Conservation (phyloP, 176 grass and related monocot species). For the Zoysia pacifica region DNA sequence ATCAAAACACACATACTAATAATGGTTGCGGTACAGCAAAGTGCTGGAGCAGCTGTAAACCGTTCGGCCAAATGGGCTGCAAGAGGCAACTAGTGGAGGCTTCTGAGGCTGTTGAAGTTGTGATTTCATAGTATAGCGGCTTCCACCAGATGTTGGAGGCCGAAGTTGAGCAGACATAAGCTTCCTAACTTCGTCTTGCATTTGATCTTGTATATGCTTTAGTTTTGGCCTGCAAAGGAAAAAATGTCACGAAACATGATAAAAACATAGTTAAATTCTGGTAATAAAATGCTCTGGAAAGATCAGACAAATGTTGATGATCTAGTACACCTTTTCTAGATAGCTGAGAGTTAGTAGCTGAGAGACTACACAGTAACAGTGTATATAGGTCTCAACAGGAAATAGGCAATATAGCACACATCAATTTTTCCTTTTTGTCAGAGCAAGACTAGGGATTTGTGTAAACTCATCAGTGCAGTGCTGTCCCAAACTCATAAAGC, state of each 20-base stretch:
- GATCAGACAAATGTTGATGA: neutral
- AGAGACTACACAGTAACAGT: neutral
- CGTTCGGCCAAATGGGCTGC: conserved; percentile 70
- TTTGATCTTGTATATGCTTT: conserved; percentile 63
- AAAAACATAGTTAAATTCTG: neutral
- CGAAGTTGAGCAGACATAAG: conserved; percentile 67
- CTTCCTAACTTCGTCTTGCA: conserved; percentile 80
- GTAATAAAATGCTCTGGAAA: neutral
- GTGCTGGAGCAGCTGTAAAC: conserved; percentile 35
- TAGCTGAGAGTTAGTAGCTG: neutral
- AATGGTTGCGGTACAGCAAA: neutral
- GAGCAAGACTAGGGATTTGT: neutral
- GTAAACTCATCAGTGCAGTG: conserved; percentile 4
- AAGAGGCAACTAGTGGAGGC: conserved; percentile 69
- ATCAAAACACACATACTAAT: neutral
- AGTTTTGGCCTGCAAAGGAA: conserved; percentile 72
- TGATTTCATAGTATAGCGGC: conserved; percentile 31
- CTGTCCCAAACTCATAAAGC: neutral
- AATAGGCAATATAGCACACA: neutral
- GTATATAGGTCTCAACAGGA: neutral
- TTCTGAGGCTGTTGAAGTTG: conserved; percentile 35
- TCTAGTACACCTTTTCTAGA: neutral
- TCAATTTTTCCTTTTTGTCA: neutral
- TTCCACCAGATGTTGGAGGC: conserved; percentile 39
- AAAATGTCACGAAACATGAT: neutral